A percentile compares a stretch with the other conserved stretches of the same genome.
These are phyloP conservation scores for Pseudogymnoascus verrucosus DNA, from an alignment of 2,329 filamentous ascomycete genomes.

Conservation along the genomic window DNA sequence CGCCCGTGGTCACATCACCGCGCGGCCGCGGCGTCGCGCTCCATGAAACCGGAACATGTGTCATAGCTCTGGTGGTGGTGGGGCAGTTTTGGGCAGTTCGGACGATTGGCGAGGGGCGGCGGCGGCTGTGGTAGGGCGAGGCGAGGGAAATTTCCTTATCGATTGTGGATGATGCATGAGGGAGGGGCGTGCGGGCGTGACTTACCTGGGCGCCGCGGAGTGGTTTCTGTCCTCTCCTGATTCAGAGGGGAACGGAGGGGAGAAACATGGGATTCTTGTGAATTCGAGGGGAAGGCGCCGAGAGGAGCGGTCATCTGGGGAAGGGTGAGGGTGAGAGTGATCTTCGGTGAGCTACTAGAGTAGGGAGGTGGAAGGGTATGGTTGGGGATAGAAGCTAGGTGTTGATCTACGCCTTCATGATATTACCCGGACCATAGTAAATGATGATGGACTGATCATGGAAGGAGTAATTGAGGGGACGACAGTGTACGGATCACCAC, in stretches of 20 bases:
- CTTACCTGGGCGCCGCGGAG: background rate
- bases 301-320: background rate
- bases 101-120: conserved; percentile 2
- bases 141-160: background rate
- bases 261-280: background rate
- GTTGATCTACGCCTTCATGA: background rate
- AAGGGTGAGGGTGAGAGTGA: background rate
- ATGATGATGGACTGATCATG: background rate
- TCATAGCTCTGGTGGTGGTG: background rate
- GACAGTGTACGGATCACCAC: background rate
- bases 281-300: background rate
- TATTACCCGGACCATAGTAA: background rate
- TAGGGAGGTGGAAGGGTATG: background rate
- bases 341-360: conserved; percentile 2
- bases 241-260: background rate
- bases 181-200: background rate
- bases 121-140: background rate
- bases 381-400: background rate
- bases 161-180: background rate
- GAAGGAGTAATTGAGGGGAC: conserved; percentile 1
- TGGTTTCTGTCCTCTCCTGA: background rate
- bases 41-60: background rate
- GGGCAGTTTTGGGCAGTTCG: background rate
- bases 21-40: background rate
- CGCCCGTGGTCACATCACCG: background rate